Evolutionary conservation across 805 yeast species (phyloP).

Genomic region (Hanseniaspora vineae): DNA sequence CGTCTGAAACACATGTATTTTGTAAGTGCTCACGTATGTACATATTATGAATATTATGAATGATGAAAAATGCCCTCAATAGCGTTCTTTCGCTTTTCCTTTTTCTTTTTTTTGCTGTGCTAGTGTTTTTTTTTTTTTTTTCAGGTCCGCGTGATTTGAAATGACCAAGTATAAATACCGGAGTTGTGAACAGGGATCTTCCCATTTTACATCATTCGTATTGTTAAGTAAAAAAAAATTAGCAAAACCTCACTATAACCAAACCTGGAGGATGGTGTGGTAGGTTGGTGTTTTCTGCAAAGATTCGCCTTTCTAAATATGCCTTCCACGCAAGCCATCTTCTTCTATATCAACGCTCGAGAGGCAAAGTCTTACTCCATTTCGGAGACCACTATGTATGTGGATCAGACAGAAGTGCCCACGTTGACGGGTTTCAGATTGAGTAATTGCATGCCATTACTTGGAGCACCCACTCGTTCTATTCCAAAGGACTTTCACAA

Average conservation of each 20-base stretch:
- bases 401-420: conserved; percentile 72
- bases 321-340: not conserved
- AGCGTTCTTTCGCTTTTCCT: not conserved
- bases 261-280: not conserved
- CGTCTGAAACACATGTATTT: no score
- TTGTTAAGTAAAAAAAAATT: not conserved
- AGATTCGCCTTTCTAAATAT: not conserved
- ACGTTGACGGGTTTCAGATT: conserved; percentile 94
- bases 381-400: conserved; percentile 15
- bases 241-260: not conserved
- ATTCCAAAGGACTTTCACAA: no score
- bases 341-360: conserved; percentile 43
- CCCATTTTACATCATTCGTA: not conserved
- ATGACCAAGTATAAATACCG: no score
- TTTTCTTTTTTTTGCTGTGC: not conserved
- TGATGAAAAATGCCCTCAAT: not conserved
- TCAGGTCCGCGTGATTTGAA: no score
- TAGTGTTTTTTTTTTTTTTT: not conserved
- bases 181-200: no score
- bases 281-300: not conserved
- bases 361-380: conserved; percentile 39
- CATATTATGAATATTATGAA: no score
- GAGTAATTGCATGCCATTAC: conserved; percentile 29
- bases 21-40: no score
- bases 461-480: no score